A percentile compares a stretch with the other conserved stretches of the same genome.
These are phyloP conservation scores for Ocimum tenuiflorum DNA, from an alignment of 257 asterid species.

Conservation along the genomic window DNA sequence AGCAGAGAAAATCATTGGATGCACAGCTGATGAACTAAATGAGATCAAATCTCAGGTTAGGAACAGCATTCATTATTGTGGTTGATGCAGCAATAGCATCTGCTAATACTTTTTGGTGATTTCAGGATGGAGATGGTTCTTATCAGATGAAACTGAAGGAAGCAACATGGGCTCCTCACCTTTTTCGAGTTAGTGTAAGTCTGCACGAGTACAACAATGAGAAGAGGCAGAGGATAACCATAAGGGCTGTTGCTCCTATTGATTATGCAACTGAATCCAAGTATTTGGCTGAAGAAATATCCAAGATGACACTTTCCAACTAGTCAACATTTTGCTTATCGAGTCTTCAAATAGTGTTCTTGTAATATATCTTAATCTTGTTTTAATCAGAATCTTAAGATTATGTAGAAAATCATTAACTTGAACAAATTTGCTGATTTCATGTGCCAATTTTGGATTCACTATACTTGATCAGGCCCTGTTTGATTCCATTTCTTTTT, in stretches of 20 bases:
- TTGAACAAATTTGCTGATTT: background rate
- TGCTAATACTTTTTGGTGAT: constrained; percentile 11
- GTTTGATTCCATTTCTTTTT: no score
- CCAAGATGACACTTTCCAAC: constrained; percentile 48
- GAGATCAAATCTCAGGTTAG: constrained; percentile 57
- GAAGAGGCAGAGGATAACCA: constrained; percentile 76
- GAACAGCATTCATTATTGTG: background rate
- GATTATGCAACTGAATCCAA: constrained; percentile 76
- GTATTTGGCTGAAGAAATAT: constrained; percentile 57
- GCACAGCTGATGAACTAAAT: constrained; percentile 75
- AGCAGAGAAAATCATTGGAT: constrained; percentile 72
- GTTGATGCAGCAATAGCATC: background rate
- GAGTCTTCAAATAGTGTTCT: no score
- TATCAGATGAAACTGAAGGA: constrained; percentile 46
- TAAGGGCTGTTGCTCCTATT: constrained; percentile 57
- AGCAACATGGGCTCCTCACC: constrained; percentile 63
- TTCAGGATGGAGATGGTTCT: constrained; percentile 42
- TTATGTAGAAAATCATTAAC: constrained; percentile 8
- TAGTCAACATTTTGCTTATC: constrained; percentile 3
- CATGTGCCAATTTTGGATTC: background rate
- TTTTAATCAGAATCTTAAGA: background rate
- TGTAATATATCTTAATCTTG: no score
- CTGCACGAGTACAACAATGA: constrained; percentile 66
- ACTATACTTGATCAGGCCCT: background rate
- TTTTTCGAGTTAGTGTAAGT: constrained; percentile 66